Evolutionary conservation across 306 rosid genomes (phyloP), one percentile per base, ranked within the genome.

Genomic region (Vicia sativa): DNA sequence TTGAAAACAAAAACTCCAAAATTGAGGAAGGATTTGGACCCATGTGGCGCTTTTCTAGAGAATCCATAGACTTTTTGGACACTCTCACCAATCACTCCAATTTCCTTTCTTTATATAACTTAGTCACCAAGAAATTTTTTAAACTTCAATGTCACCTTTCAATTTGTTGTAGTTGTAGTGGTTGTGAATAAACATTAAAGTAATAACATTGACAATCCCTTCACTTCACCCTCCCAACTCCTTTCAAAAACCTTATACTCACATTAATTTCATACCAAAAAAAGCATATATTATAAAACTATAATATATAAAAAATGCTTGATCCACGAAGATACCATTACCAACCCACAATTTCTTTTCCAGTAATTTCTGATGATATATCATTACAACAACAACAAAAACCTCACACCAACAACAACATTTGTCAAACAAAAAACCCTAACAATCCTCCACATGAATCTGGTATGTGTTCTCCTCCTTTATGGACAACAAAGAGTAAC

Each of bases 381-480:
- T 44, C 50, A 44, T 44, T 16, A 52, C 37, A 65, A 55, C 35
- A 12, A 52, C 37, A 65, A 55, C 35, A 12, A 55, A 55, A 25
- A 61, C 21, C 49, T 9, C 42, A 12, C 10, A 29, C 11, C 41
- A 6, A 9, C 2, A 14, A 9, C 34, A 45, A 4, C 3, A 28
- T 13, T 7, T 16, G 14, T 38, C 6, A 25, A 42, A 63, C 52
- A n/a, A 43, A 63, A 39, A 14, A 21, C 50, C 62, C n/a, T 45
- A 72, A 52, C 35, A 49, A 11, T 73, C 46, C 46, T 25, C 68
- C 26, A 56, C 28, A 23, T 55, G 80, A 74, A 8, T 81, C 92
- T 7, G 90, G 85, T 1, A 65, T 81, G 52, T 66, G 70, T 72
- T 89, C 96, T 3, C 90, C 95, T n/a, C 84, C 91, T 44, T 62